Percentiles rank a stretch among this genome's conserved stretches.
Evolutionary conservation across 2,329 filamentous ascomycete species (phyloP).

Genomic region (Colletotrichum coccodes): DNA sequence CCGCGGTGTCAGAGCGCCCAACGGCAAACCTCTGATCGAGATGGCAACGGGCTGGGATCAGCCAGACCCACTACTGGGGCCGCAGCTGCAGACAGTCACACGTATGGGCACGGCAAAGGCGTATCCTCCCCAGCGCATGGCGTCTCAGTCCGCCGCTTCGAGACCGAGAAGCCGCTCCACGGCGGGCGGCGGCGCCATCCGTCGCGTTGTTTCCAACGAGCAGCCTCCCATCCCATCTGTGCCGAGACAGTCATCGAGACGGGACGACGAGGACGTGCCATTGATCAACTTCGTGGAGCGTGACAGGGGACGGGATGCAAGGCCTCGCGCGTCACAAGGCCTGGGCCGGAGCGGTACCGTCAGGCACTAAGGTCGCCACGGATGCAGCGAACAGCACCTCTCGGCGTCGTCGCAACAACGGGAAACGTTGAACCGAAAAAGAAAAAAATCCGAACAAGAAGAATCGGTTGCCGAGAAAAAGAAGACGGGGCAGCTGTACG

Average conservation of each 20-base stretch:
- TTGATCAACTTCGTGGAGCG: conserved; percentile 35
- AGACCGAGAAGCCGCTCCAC: conserved; percentile 30
- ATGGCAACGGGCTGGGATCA: conserved; percentile 47
- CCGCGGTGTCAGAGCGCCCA: conserved; percentile 52
- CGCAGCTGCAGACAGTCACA: conserved; percentile 27
- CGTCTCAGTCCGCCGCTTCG: conserved; percentile 26
- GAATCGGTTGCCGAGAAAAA: neutral
- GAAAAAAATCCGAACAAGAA: neutral
- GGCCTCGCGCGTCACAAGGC: conserved; percentile 12
- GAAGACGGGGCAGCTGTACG: neutral
- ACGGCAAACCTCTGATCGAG: conserved; percentile 57
- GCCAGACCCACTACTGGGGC: conserved; percentile 16
- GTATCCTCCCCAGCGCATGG: conserved; percentile 31
- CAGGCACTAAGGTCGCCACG: conserved; percentile 12
- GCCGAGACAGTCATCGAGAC: conserved; percentile 24
- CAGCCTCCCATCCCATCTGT: conserved; percentile 32
- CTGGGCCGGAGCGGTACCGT: conserved; percentile 30
- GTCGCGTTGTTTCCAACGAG: conserved; percentile 32
- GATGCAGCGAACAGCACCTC: neutral
- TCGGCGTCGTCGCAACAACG: neutral
- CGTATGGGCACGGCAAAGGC: conserved; percentile 27
- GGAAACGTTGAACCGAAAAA: neutral
- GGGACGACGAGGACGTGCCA: conserved; percentile 34
- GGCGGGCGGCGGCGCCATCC: conserved; percentile 15
- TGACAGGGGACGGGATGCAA: conserved; percentile 25